Evolutionary conservation across 345 rosid species (phyloP).

Genomic region (Raphanus raphanistrum): DNA sequence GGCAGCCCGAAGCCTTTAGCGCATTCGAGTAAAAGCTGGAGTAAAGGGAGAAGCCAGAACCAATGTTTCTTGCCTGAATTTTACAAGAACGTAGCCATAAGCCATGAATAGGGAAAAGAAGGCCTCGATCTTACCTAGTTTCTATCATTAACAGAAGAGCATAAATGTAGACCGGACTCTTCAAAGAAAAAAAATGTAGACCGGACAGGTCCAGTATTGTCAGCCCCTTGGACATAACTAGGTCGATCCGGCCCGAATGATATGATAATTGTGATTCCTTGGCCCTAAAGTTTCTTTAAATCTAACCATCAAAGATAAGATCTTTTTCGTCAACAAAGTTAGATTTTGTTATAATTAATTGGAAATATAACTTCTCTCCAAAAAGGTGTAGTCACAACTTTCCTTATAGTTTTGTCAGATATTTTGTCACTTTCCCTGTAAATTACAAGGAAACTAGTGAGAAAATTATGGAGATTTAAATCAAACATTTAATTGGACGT

Average conservation of each 20-base stretch:
- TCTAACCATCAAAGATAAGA: not conserved
- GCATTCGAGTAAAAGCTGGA: too few species aligned
- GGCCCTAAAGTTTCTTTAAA: constrained; percentile 14
- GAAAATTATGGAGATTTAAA: not conserved
- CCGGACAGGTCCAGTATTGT: not conserved
- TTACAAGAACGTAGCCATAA: too few species aligned
- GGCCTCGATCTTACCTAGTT: not conserved
- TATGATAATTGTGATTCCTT: constrained; percentile 2
- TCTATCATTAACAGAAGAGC: not conserved
- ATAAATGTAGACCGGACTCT: not conserved
- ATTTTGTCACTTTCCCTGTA: not conserved
- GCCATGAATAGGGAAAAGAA: too few species aligned
- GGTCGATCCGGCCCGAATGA: not conserved
- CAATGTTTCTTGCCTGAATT: too few species aligned
- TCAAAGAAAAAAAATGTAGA: not conserved
- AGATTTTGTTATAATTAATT: constrained; percentile 5
- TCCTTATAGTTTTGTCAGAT: not conserved
- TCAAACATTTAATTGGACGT: not conserved
- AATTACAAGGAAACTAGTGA: constrained; percentile 3
- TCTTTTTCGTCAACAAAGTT: not conserved
- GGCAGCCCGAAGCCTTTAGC: too few species aligned
- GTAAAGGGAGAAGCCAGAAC: too few species aligned
- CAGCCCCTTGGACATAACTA: not conserved
- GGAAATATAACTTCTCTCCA: not conserved
- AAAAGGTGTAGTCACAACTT: not conserved